Conservation (phyloP, 768 basidiomycete species). For the Hysterangium stoloniferum region DNA sequence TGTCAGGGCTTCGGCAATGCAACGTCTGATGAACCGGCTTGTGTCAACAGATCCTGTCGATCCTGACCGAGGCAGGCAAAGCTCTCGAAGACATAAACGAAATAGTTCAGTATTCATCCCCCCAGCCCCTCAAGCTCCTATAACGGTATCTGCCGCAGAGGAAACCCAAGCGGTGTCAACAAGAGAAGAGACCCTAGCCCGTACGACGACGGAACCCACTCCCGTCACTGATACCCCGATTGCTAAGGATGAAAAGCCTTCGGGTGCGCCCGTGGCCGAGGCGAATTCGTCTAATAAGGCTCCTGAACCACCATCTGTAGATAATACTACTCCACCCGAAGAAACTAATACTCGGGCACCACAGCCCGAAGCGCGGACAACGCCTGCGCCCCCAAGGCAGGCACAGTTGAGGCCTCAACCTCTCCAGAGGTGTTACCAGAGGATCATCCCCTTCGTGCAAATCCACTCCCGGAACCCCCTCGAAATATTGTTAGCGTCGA, state of each 20-base stretch:
- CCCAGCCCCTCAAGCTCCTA: background rate
- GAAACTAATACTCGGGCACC: background rate
- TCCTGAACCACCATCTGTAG: background rate
- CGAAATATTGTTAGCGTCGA: slow-evolving; percentile 49
- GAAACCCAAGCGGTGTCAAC: too few species aligned
- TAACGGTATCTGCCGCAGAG: background rate
- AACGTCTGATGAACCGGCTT: background rate
- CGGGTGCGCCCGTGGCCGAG: too few species aligned
- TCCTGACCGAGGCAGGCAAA: background rate
- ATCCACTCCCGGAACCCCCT: slow-evolving; percentile 62
- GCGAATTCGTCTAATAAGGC: too few species aligned
- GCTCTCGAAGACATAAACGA: background rate
- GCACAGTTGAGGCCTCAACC: too few species aligned
- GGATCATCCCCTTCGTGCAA: slow-evolving; percentile 22
- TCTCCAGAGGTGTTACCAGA: too few species aligned
- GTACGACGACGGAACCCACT: background rate
- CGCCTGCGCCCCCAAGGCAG: background rate
- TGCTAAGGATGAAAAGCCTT: too few species aligned
- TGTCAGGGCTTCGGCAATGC: background rate
- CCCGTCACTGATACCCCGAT: background rate
- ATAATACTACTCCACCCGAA: background rate
- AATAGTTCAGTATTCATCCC: background rate
- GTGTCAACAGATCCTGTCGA: background rate
- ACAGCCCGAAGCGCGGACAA: background rate
- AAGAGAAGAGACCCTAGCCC: background rate